Evolutionary conservation across 2,329 filamentous ascomycete species (phyloP), one percentile per base, ranked within the genome.

Genomic region (Helicocarpus griseus): DNA sequence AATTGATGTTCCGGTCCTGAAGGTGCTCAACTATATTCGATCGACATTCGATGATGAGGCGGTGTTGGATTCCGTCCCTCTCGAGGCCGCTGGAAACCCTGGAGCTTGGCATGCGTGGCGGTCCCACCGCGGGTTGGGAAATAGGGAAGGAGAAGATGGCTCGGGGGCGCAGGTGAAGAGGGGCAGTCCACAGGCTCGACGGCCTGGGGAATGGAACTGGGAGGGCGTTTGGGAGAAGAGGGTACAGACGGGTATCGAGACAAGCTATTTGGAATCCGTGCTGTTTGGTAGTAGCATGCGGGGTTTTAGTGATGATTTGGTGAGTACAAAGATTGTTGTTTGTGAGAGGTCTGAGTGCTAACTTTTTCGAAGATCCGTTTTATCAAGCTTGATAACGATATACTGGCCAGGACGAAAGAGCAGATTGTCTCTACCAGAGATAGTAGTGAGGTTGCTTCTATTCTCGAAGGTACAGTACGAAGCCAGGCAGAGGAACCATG

Each of bases 81-180:
- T 95, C 0, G 82, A 89, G 57, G 87, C 87, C 17, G 89, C 90
- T 0, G 91, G 88, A 1, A 95, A 97, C 60, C 83, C 87, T 2
- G 88, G 89, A 5, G 93, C 91, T 21, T 97, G 89, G 86, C 87
- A 95, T 70, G 91, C 91, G 4, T 97, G 91, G 91, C 79, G 82
- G 60, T 81, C 86, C 5, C 79, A 91, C 65, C 80, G 83, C 51
- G 72, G 73, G 19, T 47, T 57, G n/a, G 57, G 64, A 50, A 24
- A 35, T 26, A 47, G 33, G 31, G 29, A 47, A 24, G 63, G 63
- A 40, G 54, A 53, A 21, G 53, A 55, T 26, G 53, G 50, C 9
- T 53, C 56, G 14, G 53, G 51, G 9, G 55, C 51, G 21, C 53
- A 51, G 14, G 66, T 60, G 60, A 78, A 68, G 61, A 69, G 54